phyloP scores from a whole-genome alignment of 768 basidiomycete genomes.

The Mycena polygramma region DNA sequence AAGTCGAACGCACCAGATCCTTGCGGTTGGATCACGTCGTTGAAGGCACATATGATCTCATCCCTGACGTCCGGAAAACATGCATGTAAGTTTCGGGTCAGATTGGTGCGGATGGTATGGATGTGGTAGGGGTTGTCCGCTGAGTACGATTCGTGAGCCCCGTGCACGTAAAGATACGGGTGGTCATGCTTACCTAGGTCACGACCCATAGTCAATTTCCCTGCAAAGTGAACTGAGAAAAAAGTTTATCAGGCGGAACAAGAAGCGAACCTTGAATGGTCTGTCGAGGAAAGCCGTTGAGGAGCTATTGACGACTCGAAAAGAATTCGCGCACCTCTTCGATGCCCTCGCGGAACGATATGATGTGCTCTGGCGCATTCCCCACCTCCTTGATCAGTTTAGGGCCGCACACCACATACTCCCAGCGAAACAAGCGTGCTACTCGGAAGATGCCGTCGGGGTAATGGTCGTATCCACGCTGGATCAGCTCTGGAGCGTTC shows the following conservation, averaged over 20 bases:
- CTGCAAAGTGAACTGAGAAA: background rate
- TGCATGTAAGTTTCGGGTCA: conserved; percentile 42
- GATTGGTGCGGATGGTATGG: conserved; percentile 24
- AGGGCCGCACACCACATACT: conserved; percentile 50
- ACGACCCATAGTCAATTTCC: conserved; percentile 20
- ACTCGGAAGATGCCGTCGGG: conserved; percentile 28
- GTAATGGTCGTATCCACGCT: conserved; percentile 25
- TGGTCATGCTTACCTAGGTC: background rate
- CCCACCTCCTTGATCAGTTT: conserved; percentile 55
- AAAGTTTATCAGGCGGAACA: background rate
- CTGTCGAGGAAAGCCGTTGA: background rate
- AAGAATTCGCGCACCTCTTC: conserved; percentile 45
- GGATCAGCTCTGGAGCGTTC: conserved; percentile 15
- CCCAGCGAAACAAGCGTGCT: conserved; percentile 46
- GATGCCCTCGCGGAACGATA: conserved; percentile 52
- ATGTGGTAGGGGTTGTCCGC: conserved; percentile 29
- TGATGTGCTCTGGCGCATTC: conserved; percentile 51
- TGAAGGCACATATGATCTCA: conserved; percentile 45
- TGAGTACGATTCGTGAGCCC: conserved; percentile 2
- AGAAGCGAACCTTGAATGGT: conserved; percentile 4
- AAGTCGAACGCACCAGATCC: background rate
- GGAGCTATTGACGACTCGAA: background rate
- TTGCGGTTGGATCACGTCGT: conserved; percentile 15
- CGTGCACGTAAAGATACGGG: background rate
- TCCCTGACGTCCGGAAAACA: conserved; percentile 49